Evolutionary conservation across 768 basidiomycete genomes (phyloP).

Genomic region (Pleurotus eryngii): DNA sequence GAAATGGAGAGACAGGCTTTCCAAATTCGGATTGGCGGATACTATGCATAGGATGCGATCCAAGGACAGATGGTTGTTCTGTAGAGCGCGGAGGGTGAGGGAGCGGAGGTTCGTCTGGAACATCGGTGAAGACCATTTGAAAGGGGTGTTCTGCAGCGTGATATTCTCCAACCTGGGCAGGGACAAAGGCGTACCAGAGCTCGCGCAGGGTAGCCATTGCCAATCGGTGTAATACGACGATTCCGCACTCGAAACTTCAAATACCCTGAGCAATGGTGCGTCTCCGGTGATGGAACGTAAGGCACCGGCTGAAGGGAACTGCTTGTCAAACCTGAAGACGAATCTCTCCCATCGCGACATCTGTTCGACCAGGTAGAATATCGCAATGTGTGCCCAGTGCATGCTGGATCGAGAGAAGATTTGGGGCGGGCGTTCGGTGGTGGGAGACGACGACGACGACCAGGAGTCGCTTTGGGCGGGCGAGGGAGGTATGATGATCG

Average conservation of each 20-base stretch:
- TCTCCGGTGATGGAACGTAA: slow-evolving; percentile 71
- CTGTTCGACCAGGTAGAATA: slow-evolving; percentile 75
- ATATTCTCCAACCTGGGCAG: slow-evolving; percentile 53
- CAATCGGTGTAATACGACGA: slow-evolving; percentile 61
- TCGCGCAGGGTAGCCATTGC: slow-evolving; percentile 68
- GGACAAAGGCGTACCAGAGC: slow-evolving; percentile 25
- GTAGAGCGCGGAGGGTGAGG: slow-evolving; percentile 64
- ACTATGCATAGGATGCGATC: slow-evolving; percentile 71
- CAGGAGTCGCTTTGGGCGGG: slow-evolving; percentile 38
- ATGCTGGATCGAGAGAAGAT: slow-evolving; percentile 43
- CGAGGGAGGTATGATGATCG: slow-evolving; percentile 47
- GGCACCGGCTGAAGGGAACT: slow-evolving; percentile 70
- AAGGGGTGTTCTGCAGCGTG: slow-evolving; percentile 69
- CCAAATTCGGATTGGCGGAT: slow-evolving; percentile 52
- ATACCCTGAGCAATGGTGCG: slow-evolving; percentile 71
- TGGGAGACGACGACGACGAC: slow-evolving; percentile 26
- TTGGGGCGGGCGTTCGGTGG: slow-evolving; percentile 20
- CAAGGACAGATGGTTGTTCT: slow-evolving; percentile 57
- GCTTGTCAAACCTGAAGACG: slow-evolving; percentile 75
- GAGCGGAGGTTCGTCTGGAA: slow-evolving; percentile 55
- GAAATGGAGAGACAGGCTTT: slow-evolving; percentile 59
- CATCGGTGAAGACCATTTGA: slow-evolving; percentile 76
- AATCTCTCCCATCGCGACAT: slow-evolving; percentile 84
- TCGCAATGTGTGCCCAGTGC: slow-evolving; percentile 79
- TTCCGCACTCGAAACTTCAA: slow-evolving; percentile 74